Evolutionary conservation across 2,329 filamentous ascomycete species (phyloP), one percentile per base, ranked within the genome.

Genomic region (Rachicladosporium sp.): DNA sequence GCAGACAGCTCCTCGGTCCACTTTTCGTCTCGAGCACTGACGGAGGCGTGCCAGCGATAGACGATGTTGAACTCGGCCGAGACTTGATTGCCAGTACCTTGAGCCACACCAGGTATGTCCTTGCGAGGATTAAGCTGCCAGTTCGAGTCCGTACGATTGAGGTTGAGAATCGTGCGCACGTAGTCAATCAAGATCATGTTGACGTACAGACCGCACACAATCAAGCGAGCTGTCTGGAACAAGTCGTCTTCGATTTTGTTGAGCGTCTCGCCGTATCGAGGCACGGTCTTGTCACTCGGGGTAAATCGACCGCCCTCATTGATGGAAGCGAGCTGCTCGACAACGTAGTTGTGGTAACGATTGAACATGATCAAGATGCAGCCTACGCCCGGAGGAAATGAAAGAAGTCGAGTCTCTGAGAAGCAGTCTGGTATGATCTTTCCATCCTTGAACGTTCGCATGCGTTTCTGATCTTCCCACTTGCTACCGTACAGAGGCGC

Each of bases 291-390:
- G 32, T 80, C 74, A 2, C 85, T 84, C 43, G 76, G 78, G 0
- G 70, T 74, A 61, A 94, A 95, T 13, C 83, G 74, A 10, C 77
- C 78, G 33, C 76, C 75, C 51, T 95, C 88, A 52, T 95, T 94
- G 60, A 95, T 89, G n/a, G 71, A 65, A 0, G 82, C 82, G n/a
- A 95, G 67, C 44, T 89, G 81, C 39, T 78, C 73, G 1, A 83
- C 87, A 0, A 87, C 76, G 47, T 91, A 73, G 61, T 96, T 95
- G 62, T 95, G 89, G 62, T 93, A 93, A 12, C 67, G 63, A 42
- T 71, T 73, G 65, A 81, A 84, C 62, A 82, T 73, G 47, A 84
- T 74, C 30, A 85, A 57, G 47, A 83, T 61, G 8, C 73, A 71
- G 33, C 75, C 75, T n/a, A 82, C 77, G 19, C 80, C 80, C 0